Base-by-base conservation (phyloP, 306 rosid species). In the Gynostemma pentaphyllum region DNA sequence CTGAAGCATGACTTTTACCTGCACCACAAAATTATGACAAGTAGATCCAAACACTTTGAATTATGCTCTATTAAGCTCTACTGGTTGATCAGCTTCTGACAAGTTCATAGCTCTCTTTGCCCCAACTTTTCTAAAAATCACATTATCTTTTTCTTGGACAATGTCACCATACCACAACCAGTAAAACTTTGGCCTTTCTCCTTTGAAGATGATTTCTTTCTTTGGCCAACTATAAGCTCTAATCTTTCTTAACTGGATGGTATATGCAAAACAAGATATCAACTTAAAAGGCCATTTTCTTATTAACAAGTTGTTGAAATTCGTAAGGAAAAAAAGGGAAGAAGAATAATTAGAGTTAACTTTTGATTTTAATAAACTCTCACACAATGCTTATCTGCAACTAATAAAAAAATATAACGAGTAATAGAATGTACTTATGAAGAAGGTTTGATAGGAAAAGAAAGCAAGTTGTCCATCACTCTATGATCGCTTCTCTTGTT, bases 181-280 rank as follows among this genome's bases (percentile, higher is more conserved):
- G 81, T 77, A 86, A 72, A 82, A 82, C 83, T 96, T 88, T 88
- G 87, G 84, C 95, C 77, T 83, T 90, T 75, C 77, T 79, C 85
- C 95, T 84, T 92, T 84, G 95, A 73, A 86, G 90, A 78, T 86
- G 90, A 82, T 84, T 88, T 81, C 86, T 78, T 82, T 86, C 96
- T 88, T 92, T 92, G 95, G 85, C 94, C 99, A 88, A 92, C 82
- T 92, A 92, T 84, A 88, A 78, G 99, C 96, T 88, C 78, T 92
- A 76, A 84, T 94, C 95, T 86, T 84, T 92, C 80, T 81, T 79
- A 88, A 94, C 99, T 88, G 97, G 89, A 94, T 81, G 70, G 94
- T 94, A 84, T 86, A 91, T 69, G 96, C 89, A 88, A 88, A 88
- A 86, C 84, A 94, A 86, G 82, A 75, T 75, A 94, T 86, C 83